These are phyloP conservation scores for Takakia lepidozioides DNA, from an alignment of 225 moss, liverwort and hornwort species.

Conservation along the genomic window DNA sequence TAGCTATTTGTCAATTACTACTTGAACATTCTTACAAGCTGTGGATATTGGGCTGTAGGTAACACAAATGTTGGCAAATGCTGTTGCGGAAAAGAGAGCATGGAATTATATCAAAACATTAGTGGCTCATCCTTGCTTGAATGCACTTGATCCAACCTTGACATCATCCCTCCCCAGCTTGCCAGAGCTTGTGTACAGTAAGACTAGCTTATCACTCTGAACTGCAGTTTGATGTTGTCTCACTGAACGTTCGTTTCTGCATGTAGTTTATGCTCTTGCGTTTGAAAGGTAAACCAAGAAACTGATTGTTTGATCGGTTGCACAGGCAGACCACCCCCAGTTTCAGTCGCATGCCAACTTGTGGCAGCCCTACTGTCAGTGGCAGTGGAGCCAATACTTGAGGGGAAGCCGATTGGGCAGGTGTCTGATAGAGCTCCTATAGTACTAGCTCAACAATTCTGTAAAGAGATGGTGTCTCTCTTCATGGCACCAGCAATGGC, in stretches of 20 bases:
- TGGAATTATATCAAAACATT: conserved; percentile 31
- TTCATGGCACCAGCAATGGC: conserved; percentile 57
- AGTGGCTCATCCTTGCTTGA: conserved; percentile 19
- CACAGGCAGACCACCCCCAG: conserved; percentile 13
- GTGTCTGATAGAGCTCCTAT: conserved; percentile 13
- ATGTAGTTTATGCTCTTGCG: too few relatives aligned
- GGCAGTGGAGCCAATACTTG: conserved; percentile 25
- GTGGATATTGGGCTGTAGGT: conserved; percentile 22
- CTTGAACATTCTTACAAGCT: too few relatives aligned
- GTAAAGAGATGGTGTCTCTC: conserved; percentile 39
- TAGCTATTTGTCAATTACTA: too few relatives aligned
- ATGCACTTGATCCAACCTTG: conserved; percentile 9
- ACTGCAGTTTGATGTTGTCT: too few relatives aligned
- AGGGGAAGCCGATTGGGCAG: background rate
- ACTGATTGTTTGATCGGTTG: background rate
- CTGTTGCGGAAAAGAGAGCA: conserved; percentile 15
- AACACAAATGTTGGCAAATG: conserved; percentile 23
- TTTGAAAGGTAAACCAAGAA: conserved; percentile 17
- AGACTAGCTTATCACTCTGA: too few relatives aligned
- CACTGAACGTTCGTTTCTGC: too few relatives aligned
- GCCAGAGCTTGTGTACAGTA: conserved; percentile 9
- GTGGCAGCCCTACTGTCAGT: conserved; percentile 38
- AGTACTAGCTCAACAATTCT: conserved; percentile 30
- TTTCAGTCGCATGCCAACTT: conserved; percentile 51
- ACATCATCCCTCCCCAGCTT: background rate